Percentiles rank a stretch among this genome's conserved stretches.
Evolutionary conservation across 2,329 filamentous ascomycete species (phyloP).

Genomic region (Xylariaceae sp.): DNA sequence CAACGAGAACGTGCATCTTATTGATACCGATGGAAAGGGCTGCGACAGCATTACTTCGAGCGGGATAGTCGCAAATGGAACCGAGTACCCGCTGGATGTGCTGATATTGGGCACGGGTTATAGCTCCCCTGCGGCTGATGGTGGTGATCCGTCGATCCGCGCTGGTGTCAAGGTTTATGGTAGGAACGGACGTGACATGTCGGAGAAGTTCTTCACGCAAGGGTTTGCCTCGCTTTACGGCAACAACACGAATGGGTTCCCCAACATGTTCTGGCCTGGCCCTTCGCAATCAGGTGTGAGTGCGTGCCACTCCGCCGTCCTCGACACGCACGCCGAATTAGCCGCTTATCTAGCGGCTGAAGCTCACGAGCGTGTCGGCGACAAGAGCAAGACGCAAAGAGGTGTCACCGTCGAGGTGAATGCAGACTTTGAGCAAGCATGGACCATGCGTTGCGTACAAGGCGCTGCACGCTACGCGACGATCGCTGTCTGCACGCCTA

Average conservation of each 20-base stretch:
- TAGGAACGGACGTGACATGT: slow-evolving; percentile 18
- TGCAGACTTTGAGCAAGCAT: slow-evolving; percentile 43
- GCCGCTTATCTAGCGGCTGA: slow-evolving; percentile 33
- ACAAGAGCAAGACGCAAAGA: slow-evolving; percentile 9
- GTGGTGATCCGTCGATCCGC: slow-evolving; percentile 40
- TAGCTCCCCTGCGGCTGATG: slow-evolving; percentile 38
- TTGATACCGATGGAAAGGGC: slow-evolving; percentile 56
- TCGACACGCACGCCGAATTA: slow-evolving; percentile 19
- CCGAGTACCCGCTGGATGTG: slow-evolving; percentile 42
- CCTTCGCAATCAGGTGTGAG: slow-evolving; percentile 37
- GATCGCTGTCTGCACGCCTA: slow-evolving; percentile 48
- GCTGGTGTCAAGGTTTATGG: slow-evolving; percentile 25
- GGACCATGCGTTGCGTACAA: slow-evolving; percentile 35
- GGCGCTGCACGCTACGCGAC: slow-evolving; percentile 38
- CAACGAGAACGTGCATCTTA: slow-evolving; percentile 50
- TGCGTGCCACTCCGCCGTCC: slow-evolving; percentile 20
- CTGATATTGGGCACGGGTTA: slow-evolving; percentile 38
- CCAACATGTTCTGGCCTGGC: slow-evolving; percentile 50
- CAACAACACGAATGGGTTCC: slow-evolving; percentile 44
- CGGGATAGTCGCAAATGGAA: slow-evolving; percentile 44
- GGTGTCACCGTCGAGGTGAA: slow-evolving; percentile 40
- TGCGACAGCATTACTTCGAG: slow-evolving; percentile 41
- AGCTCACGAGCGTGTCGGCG: slow-evolving; percentile 27
- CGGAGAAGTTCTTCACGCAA: slow-evolving; percentile 24
- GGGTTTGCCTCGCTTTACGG: slow-evolving; percentile 52